Conservation (phyloP, 495 filamentous ascomycete genomes). For the Trichoderma orchidacearum region DNA sequence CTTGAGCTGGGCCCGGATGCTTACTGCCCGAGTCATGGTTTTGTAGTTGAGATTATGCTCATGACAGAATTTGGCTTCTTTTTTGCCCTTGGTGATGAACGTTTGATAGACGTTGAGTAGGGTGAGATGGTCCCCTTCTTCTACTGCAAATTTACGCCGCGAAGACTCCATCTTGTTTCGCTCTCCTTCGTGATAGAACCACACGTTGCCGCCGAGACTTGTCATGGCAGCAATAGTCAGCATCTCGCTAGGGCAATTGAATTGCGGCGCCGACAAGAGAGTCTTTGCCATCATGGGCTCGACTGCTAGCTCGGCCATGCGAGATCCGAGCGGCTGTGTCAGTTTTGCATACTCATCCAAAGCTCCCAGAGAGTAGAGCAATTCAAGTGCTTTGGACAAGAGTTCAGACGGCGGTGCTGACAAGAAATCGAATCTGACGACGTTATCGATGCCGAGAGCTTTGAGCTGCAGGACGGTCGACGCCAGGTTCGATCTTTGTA, state of each 20-base stretch:
- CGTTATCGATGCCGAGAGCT: conserved; percentile 91
- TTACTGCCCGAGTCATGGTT: conserved; percentile 66
- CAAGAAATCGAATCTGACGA: conserved; percentile 79
- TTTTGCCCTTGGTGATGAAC: conserved; percentile 75
- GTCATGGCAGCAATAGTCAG: conserved; percentile 93
- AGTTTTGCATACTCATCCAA: conserved; percentile 86
- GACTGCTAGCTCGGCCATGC: conserved; percentile 91
- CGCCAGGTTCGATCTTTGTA: conserved; percentile 86
- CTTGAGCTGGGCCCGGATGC: conserved; percentile 74
- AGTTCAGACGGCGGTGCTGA: conserved; percentile 82
- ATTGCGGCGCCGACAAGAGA: conserved; percentile 60
- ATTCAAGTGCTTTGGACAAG: conserved; percentile 74
- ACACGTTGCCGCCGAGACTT: conserved; percentile 66
- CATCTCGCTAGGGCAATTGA: conserved; percentile 73
- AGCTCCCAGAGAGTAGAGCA: conserved; percentile 80
- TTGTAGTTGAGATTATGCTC: conserved; percentile 82
- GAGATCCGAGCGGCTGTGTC: conserved; percentile 68
- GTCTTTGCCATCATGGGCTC: conserved; percentile 96
- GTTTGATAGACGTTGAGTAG: conserved; percentile 88
- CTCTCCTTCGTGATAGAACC: conserved; percentile 65
- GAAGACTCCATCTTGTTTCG: conserved; percentile 59
- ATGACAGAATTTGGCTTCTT: conserved; percentile 75
- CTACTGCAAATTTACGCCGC: conserved; percentile 73
- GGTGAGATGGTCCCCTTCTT: conserved; percentile 92
- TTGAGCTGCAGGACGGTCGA: conserved; percentile 88